Evolutionary conservation across 108 stramenopile species (phyloP).

Genomic region (Nitzschia palea): DNA sequence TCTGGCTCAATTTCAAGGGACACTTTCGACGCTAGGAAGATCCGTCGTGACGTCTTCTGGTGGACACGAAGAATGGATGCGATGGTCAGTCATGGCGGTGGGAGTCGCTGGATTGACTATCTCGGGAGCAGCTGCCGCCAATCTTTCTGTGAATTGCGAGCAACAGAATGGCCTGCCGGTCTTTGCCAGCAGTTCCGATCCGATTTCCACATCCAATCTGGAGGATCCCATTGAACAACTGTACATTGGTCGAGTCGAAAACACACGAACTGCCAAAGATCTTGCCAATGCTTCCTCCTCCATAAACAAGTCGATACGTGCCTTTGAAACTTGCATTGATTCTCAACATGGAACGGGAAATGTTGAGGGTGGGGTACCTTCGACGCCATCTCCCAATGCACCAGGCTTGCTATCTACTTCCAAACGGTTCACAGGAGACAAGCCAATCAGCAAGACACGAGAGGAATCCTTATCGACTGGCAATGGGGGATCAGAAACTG

Average conservation of each 20-base stretch:
- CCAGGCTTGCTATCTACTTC: constrained; percentile 3
- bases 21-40: too few relatives aligned
- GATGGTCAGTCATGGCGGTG: background rate
- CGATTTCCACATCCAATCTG: constrained; percentile 15
- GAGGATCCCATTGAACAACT: constrained; percentile 20
- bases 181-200: constrained; percentile 51
- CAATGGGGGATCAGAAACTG: constrained; percentile 13
- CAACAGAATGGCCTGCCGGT: constrained; percentile 29
- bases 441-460: background rate
- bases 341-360: background rate
- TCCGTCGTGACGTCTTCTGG: too few relatives aligned
- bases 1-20: too few relatives aligned
- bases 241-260: constrained; percentile 4
- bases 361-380: background rate
- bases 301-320: constrained; percentile 27
- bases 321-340: constrained; percentile 17
- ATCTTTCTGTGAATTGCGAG: constrained; percentile 8
- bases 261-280: constrained; percentile 4
- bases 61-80: background rate
- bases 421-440: background rate
- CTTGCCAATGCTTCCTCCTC: constrained; percentile 19
- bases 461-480: constrained; percentile 14
- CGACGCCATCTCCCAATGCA: background rate
- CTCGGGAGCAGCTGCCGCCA: background rate
- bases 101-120: constrained; percentile 3